Evolutionary conservation across 2,329 filamentous ascomycete genomes (phyloP), one percentile per base, ranked within the genome.

Genomic region (Colletotrichum lupini): DNA sequence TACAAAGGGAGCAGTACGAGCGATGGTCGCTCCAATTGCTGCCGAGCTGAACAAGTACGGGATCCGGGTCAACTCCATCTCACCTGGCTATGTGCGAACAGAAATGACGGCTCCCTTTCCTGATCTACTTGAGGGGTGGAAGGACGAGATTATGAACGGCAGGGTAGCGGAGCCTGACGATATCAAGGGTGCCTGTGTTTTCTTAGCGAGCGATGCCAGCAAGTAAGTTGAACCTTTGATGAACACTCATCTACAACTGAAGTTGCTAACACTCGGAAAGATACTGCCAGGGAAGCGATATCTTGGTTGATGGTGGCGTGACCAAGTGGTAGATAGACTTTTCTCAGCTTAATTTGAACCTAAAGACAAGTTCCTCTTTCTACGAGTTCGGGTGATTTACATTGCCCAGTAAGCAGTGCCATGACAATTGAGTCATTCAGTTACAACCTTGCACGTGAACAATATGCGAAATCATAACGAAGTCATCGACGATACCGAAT

Each of bases 121-220:
- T 4, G 81, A 87, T 76, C 80, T 87, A 1, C 75, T 87, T 0
- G 85, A 87, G 59, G 79, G 81, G 5, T 88, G 86, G 86, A 86
- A 87, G 74, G 80, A 83, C 5, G 85, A 87, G 72, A 84, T 85
- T 9, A 87, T 87, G 85, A 86, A 84, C 42, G 79, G 81, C 6
- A 78, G 84, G 1, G 82, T 88, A 14, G 85, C 85, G 2, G 81
- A 85, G 75, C 86, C 86, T 0, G 84, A 88, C 69, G 86, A 88
- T 64, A 86, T 88, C 35, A 84, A 83, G 77, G 86, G 86, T 12
- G 85, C 83, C 0, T 86, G 84, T 75, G 82, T 87, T 1, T 87
- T 87, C 63, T 74, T 87, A 55, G 85, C 85, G 1, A 85, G 85
- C 60, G 85, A 87, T 75, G 85, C 85, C 0, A 87, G 85, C 75